These are phyloP conservation scores for Mitragyna speciosa DNA, from an alignment of 257 asterid genomes.

Conservation along the genomic window DNA sequence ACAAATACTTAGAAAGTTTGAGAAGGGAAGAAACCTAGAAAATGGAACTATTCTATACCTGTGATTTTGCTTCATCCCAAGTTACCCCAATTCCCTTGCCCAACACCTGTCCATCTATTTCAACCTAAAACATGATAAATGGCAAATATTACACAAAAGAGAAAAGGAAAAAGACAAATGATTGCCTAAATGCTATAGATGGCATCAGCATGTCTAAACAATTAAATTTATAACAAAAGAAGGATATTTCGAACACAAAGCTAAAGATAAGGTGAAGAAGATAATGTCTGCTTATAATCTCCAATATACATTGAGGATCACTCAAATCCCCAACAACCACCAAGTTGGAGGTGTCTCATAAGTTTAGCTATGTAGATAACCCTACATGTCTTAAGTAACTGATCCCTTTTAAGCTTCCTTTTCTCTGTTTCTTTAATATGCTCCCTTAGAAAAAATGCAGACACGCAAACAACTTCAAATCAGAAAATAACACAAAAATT, in stretches of 20 bases:
- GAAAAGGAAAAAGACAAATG: not conserved
- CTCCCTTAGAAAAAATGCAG: not conserved
- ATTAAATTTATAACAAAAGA: not conserved
- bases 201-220: not conserved
- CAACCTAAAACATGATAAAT: constrained; percentile 53
- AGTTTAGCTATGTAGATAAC: not conserved
- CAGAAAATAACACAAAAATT: not conserved
- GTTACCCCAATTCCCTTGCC: constrained; percentile 87
- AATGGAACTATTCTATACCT: constrained; percentile 43
- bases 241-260: not conserved
- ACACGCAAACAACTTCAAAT: not conserved
- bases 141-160: constrained; percentile 13
- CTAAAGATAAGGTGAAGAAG: not conserved
- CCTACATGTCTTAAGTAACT: not conserved
- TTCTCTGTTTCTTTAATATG: not conserved
- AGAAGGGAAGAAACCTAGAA: constrained; percentile 3
- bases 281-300: not conserved
- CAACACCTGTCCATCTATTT: constrained; percentile 75
- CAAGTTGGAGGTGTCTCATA: not conserved
- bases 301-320: not conserved
- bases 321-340: not conserved
- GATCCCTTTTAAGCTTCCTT: not conserved
- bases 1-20: constrained; percentile 6
- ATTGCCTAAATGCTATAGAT: not conserved
- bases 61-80: constrained; percentile 91